A percentile compares a stretch with the other conserved stretches of the same genome.
These are phyloP conservation scores for Corrigiola litoralis DNA, from an alignment of 179 eudicot species.

Conservation along the genomic window DNA sequence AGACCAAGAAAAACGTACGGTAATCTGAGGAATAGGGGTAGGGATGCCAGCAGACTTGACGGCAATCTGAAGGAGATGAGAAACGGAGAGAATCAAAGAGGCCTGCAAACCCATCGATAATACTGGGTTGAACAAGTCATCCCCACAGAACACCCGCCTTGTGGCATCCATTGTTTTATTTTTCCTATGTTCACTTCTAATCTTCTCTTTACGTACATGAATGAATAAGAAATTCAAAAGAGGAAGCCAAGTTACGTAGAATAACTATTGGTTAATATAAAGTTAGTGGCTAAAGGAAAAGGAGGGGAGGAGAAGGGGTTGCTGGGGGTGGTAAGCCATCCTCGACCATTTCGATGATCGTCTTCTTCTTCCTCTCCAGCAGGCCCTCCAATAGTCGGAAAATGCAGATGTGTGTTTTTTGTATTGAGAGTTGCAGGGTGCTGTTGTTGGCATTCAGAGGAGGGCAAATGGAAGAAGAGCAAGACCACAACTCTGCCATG, in stretches of 20 bases:
- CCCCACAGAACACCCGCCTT: constrained; percentile 33
- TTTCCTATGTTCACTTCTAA: background rate
- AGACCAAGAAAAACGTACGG: constrained; percentile 50
- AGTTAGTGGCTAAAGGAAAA: background rate
- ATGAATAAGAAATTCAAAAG: background rate
- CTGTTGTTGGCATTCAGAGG: constrained; percentile 10
- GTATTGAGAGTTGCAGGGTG: no score
- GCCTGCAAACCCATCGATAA: constrained; percentile 62
- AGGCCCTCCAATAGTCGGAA: background rate
- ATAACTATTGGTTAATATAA: no score
- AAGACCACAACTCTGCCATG: background rate
- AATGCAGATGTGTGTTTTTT: background rate
- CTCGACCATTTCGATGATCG: constrained; percentile 18
- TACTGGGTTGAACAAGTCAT: constrained; percentile 60
- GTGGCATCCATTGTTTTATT: constrained; percentile 34
- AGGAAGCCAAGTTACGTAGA: no score
- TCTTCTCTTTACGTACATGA: background rate
- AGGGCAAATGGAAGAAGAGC: constrained; percentile 12
- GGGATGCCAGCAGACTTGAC: constrained; percentile 63
- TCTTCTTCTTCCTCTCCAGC: background rate
- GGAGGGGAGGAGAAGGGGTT: background rate
- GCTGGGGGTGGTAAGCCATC: constrained; percentile 3
- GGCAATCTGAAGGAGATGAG: constrained; percentile 57
- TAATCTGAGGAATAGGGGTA: constrained; percentile 61
- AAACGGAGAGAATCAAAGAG: constrained; percentile 50